phyloP scores from a whole-genome alignment of 257 asterid species.

The Nemophila menziesii region DNA sequence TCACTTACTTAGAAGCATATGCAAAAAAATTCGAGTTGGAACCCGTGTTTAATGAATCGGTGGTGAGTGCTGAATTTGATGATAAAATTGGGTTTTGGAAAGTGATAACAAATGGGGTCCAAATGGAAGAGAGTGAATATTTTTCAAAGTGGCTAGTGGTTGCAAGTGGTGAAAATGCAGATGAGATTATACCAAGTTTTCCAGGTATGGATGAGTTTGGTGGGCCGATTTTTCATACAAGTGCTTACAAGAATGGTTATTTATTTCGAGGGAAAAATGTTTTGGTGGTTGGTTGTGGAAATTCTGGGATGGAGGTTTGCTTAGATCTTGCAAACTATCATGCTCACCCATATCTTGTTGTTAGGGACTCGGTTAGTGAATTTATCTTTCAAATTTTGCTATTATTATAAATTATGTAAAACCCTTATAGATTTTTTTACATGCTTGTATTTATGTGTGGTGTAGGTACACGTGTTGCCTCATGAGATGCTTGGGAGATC shows the following conservation, averaged over 20 bases:
- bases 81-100: constrained; percentile 27
- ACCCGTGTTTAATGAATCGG: constrained; percentile 34
- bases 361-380: constrained; percentile 27
- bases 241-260: constrained; percentile 23
- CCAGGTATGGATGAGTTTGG: constrained; percentile 25
- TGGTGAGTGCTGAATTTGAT: constrained; percentile 36
- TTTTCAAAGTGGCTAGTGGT: constrained; percentile 29
- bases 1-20: constrained; percentile 34
- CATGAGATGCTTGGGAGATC: constrained; percentile 30
- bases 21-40: constrained; percentile 37
- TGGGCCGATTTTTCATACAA: constrained; percentile 23
- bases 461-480: constrained; percentile 33
- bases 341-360: constrained; percentile 31
- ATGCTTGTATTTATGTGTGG: no score
- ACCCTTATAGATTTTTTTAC: no score
- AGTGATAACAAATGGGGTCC: constrained; percentile 15
- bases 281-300: constrained; percentile 42
- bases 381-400: no score
- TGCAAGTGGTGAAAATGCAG: constrained; percentile 44
- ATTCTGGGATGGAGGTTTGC: constrained; percentile 44
- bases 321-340: constrained; percentile 29
- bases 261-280: constrained; percentile 21
- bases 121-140: constrained; percentile 23
- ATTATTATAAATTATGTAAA: no score
- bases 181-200: constrained; percentile 20